A percentile compares a stretch with the other conserved stretches of the same genome.
These are phyloP conservation scores for Cymbidium sinense DNA, from an alignment of 106 monocot genomes.

Conservation along the genomic window DNA sequence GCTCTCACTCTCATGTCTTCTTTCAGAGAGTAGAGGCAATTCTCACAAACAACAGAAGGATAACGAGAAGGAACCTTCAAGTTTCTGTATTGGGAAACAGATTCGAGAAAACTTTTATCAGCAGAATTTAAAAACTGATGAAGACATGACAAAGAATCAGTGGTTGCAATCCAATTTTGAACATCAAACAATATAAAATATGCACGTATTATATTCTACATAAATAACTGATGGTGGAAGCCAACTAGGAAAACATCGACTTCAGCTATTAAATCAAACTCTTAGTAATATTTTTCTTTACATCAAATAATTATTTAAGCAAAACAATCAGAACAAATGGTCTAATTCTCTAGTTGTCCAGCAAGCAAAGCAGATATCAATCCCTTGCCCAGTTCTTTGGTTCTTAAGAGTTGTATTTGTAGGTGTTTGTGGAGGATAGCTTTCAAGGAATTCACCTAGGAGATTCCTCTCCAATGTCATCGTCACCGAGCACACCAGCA, in stretches of 20 bases:
- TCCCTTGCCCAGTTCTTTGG: background rate
- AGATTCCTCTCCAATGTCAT: constrained; percentile 88
- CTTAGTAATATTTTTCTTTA: background rate
- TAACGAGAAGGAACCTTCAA: constrained; percentile 78
- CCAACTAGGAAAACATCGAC: background rate
- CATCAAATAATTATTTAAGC: background rate
- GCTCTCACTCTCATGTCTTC: constrained; percentile 70
- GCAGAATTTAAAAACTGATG: background rate
- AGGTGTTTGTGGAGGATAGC: background rate
- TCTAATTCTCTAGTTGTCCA: background rate
- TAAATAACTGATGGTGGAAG: background rate
- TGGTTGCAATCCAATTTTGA: background rate
- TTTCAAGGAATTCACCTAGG: constrained; percentile 47
- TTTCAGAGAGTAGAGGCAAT: constrained; percentile 74
- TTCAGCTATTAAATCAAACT: background rate
- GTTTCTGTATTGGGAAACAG: constrained; percentile 33
- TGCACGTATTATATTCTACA: background rate
- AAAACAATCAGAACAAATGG: background rate
- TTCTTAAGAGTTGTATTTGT: background rate
- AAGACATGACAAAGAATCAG: background rate
- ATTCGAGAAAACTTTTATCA: background rate
- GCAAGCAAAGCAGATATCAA: background rate
- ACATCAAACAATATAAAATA: background rate
- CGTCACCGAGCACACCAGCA: constrained; percentile 91
- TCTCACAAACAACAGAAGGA: constrained; percentile 94